phyloP scores from a whole-genome alignment of 2,329 filamentous ascomycete genomes.

The Colletotrichum somersetense region DNA sequence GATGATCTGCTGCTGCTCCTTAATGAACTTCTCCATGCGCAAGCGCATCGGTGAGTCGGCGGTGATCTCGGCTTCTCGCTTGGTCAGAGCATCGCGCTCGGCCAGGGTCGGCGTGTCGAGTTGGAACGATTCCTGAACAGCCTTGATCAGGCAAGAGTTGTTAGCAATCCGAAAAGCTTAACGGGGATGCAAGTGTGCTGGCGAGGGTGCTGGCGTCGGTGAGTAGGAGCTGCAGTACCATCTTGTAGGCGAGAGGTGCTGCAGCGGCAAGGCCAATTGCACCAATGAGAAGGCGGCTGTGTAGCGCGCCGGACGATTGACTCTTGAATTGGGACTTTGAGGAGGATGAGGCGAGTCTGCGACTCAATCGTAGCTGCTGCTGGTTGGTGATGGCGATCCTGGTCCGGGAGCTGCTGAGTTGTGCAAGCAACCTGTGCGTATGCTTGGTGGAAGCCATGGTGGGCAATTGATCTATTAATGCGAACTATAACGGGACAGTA shows the following conservation, averaged over 20 bases:
- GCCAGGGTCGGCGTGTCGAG: slow-evolving; percentile 80
- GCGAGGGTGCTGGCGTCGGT: slow-evolving; percentile 28
- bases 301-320: slow-evolving; percentile 28
- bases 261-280: slow-evolving; percentile 63
- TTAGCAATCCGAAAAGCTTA: slow-evolving; percentile 38
- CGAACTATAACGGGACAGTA: slow-evolving; percentile 11
- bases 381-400: slow-evolving; percentile 28
- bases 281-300: slow-evolving; percentile 45
- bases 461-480: slow-evolving; percentile 29
- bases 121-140: slow-evolving; percentile 56
- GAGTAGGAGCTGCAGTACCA: slow-evolving; percentile 58
- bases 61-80: slow-evolving; percentile 81
- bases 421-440: slow-evolving; percentile 38
- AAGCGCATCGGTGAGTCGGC: slow-evolving; percentile 93
- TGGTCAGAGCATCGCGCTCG: slow-evolving; percentile 84
- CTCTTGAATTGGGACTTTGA: slow-evolving; percentile 36
- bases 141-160: slow-evolving; percentile 49
- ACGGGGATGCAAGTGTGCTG: slow-evolving; percentile 14
- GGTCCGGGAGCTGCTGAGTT: slow-evolving; percentile 28
- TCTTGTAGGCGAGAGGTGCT: slow-evolving; percentile 68
- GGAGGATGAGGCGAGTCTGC: slow-evolving; percentile 41
- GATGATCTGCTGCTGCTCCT: slow-evolving; percentile 90
- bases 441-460: slow-evolving; percentile 31
- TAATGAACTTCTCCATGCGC: slow-evolving; percentile 97
- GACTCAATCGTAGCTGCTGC: slow-evolving; percentile 30